Percentiles rank a stretch among this genome's conserved stretches.
These are phyloP conservation scores for Tricholoma saponaceum DNA, from an alignment of 768 basidiomycete species.

Conservation along the genomic window DNA sequence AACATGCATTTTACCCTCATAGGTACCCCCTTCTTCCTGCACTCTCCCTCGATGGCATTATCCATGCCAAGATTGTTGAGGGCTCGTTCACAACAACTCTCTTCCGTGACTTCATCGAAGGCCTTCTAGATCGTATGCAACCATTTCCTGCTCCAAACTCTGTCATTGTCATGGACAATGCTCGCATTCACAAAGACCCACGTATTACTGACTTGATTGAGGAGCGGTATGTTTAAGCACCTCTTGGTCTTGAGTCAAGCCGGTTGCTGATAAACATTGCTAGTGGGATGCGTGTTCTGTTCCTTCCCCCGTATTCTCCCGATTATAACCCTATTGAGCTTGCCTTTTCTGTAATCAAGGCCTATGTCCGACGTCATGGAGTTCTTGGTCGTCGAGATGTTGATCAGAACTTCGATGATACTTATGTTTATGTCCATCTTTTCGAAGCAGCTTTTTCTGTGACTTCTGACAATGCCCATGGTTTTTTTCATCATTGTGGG, in stretches of 20 bases:
- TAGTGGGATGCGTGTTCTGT: conserved; percentile 15
- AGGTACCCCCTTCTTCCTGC: conserved; percentile 14
- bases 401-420: conserved; percentile 8
- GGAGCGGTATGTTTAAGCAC: not conserved
- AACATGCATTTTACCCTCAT: not conserved
- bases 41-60: conserved; percentile 2
- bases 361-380: not conserved
- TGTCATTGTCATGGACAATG: conserved; percentile 16
- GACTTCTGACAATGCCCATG: conserved; percentile 10
- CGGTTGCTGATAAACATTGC: not conserved
- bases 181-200: conserved; percentile 14
- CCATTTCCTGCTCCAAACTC: conserved; percentile 9
- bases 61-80: conserved; percentile 6
- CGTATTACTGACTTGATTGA: conserved; percentile 9
- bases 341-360: conserved; percentile 23
- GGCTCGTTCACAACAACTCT: conserved; percentile 2
- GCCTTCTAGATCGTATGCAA: conserved; percentile 10
- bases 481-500: conserved; percentile 20
- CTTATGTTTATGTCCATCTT: conserved; percentile 16
- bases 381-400: conserved; percentile 2
- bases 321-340: conserved; percentile 35
- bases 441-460: conserved; percentile 17
- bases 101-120: conserved; percentile 6
- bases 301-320: conserved; percentile 23
- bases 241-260: no score